A percentile compares a stretch with the other conserved stretches of the same genome.
These are phyloP conservation scores for Metschnikowia anglica DNA, from an alignment of 805 yeast species.

Conservation along the genomic window DNA sequence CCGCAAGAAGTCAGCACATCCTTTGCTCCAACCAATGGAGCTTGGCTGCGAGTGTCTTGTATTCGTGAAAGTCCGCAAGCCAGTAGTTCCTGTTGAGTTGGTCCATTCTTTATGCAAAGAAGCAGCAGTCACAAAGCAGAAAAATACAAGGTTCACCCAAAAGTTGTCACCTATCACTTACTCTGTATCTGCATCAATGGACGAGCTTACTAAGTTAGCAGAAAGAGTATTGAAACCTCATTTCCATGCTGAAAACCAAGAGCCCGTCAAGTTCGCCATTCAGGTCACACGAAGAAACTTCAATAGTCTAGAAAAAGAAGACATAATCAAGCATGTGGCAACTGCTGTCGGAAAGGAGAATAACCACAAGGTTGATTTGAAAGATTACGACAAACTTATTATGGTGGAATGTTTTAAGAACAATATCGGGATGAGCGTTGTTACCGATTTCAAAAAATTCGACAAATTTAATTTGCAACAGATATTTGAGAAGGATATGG, in stretches of 20 bases:
- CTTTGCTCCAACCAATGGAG: conserved; percentile 55
- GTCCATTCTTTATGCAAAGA: conserved; percentile 66
- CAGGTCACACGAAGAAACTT: conserved; percentile 79
- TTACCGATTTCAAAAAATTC: conserved; percentile 58
- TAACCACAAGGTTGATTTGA: conserved; percentile 78
- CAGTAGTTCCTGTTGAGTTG: conserved; percentile 74
- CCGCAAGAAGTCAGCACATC: conserved; percentile 35
- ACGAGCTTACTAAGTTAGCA: conserved; percentile 63
- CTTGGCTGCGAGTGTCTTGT: conserved; percentile 80
- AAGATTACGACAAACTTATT: conserved; percentile 72
- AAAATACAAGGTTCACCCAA: conserved; percentile 71
- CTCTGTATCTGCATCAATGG: conserved; percentile 70
- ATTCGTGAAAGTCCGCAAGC: conserved; percentile 76
- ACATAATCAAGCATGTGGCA: conserved; percentile 73
- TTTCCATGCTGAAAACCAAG: conserved; percentile 51
- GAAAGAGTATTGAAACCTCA: conserved; percentile 61
- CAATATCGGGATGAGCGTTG: conserved; percentile 84
- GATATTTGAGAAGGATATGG: conserved; percentile 53
- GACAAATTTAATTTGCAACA: conserved; percentile 80
- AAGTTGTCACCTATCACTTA: conserved; percentile 75
- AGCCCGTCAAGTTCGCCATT: conserved; percentile 66
- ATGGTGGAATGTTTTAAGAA: conserved; percentile 87
- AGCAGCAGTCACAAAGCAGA: conserved; percentile 47
- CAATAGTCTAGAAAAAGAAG: conserved; percentile 65
- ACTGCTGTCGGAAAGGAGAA: conserved; percentile 65